Conservation (phyloP, 306 rosid genomes). For the Cucumis sativus region Cucumber_9930_V3 NC_026655.2:4629501-4630000, state of each 20-base stretch:
- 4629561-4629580: conserved; percentile 36
- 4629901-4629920: conserved; percentile 48
- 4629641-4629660: conserved; percentile 88
- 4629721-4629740: conserved; percentile 65
- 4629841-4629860: conserved; percentile 65
- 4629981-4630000: conserved; percentile 73
- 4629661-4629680: conserved; percentile 67
- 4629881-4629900: conserved; percentile 67
- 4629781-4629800: conserved; percentile 54
- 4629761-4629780: conserved; percentile 70
- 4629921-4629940: conserved; percentile 54
- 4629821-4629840: conserved; percentile 44
- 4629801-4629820: conserved; percentile 81
- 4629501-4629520: conserved; percentile 86
- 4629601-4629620: conserved; percentile 84
- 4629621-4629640: conserved; percentile 99
- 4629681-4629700: conserved; percentile 83
- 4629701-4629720: conserved; percentile 75
- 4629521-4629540: conserved; percentile 95
- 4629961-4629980: conserved; percentile 64
- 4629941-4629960: conserved; percentile 50
- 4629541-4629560: conserved; percentile 76
- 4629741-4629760: conserved; percentile 69
- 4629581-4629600: conserved; percentile 49
- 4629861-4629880: conserved; percentile 57